phyloP scores from a whole-genome alignment of 768 basidiomycete genomes.

The Amanita pallidorosea region DNA sequence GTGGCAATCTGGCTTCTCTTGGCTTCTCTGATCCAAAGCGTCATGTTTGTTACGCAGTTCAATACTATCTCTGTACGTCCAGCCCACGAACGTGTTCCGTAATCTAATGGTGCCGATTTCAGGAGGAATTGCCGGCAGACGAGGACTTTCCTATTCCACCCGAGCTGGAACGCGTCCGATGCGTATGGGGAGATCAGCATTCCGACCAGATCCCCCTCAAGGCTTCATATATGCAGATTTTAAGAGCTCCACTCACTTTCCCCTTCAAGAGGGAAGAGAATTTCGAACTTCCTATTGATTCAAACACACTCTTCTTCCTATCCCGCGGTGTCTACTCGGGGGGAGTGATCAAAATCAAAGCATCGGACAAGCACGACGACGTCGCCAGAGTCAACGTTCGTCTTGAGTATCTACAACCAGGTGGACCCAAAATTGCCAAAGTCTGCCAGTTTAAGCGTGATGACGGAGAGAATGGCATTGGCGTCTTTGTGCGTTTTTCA shows the following conservation, averaged over 20 bases:
- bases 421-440: constrained; percentile 14
- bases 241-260: constrained; percentile 1
- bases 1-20: constrained; percentile 13
- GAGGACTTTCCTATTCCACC: constrained; percentile 4
- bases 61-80: neutral
- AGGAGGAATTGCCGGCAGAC: neutral
- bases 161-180: constrained; percentile 2
- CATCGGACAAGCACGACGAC: constrained; percentile 7
- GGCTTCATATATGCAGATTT: neutral
- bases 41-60: constrained; percentile 6
- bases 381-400: constrained; percentile 6
- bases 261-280: constrained; percentile 1
- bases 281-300: constrained; percentile 18
- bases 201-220: neutral
- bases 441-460: constrained; percentile 19
- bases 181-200: neutral
- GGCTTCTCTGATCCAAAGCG: constrained; percentile 10
- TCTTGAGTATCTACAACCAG: constrained; percentile 8
- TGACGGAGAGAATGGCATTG: constrained; percentile 20
- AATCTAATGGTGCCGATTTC: neutral
- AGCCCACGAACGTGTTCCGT: too few relatives aligned
- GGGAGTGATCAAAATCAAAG: constrained; percentile 9
- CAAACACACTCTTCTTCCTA: constrained; percentile 22
- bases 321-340: constrained; percentile 18
- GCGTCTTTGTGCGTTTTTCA: constrained; percentile 21